phyloP scores from a whole-genome alignment of 2,329 filamentous ascomycete genomes.

The Alternaria infectoria region DNA sequence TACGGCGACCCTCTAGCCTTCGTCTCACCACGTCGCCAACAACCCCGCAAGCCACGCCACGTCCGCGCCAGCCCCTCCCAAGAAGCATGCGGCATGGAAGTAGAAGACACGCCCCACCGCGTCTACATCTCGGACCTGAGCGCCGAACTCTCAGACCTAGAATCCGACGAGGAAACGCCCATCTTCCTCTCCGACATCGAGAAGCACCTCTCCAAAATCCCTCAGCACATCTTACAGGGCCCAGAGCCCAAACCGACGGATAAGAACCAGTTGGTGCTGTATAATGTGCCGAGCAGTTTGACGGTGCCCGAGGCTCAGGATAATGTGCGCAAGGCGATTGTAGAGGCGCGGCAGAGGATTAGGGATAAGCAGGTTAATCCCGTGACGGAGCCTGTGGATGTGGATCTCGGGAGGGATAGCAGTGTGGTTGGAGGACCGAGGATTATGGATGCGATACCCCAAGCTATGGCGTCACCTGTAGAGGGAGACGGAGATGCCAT shows the following conservation, averaged over 20 bases:
- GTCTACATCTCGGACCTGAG: slow-evolving; percentile 93
- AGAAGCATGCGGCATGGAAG: slow-evolving; percentile 71
- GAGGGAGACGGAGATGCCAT: slow-evolving; percentile 66
- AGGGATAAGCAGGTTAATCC: slow-evolving; percentile 62
- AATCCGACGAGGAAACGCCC: slow-evolving; percentile 67
- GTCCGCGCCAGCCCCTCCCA: slow-evolving; percentile 9
- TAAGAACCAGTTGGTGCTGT: slow-evolving; percentile 77
- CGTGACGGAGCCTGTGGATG: slow-evolving; percentile 38
- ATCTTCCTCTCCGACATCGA: slow-evolving; percentile 87
- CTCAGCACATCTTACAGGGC: slow-evolving; percentile 68
- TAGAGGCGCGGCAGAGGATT: slow-evolving; percentile 75
- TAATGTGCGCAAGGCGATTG: slow-evolving; percentile 79
- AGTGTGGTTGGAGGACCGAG: neutral
- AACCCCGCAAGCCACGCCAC: slow-evolving; percentile 22
- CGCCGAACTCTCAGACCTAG: slow-evolving; percentile 77
- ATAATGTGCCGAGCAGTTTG: slow-evolving; percentile 78
- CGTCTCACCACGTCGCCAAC: slow-evolving; percentile 16
- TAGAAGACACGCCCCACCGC: slow-evolving; percentile 86
- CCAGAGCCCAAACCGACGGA: slow-evolving; percentile 52
- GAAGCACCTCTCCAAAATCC: slow-evolving; percentile 75
- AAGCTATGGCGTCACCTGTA: neutral
- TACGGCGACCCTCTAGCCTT: slow-evolving; percentile 19
- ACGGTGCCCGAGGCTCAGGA: slow-evolving; percentile 74
- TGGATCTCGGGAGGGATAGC: slow-evolving; percentile 1
- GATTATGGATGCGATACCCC: slow-evolving; percentile 12